phyloP scores from a whole-genome alignment of 2,329 filamentous ascomycete species.

The Hirsutella thompsonii region DNA sequence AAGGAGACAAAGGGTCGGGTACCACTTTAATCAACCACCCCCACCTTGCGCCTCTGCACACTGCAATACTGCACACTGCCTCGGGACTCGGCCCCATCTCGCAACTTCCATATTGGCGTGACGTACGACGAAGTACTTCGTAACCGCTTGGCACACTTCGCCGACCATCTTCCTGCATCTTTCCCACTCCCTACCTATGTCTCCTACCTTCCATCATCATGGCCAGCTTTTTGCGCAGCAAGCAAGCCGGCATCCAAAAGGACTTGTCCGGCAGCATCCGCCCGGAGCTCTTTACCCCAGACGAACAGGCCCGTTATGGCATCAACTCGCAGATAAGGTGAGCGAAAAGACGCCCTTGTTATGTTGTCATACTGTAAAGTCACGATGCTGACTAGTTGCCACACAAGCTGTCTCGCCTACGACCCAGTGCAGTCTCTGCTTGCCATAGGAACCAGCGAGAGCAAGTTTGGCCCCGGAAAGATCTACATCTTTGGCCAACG shows the following conservation, averaged over 20 bases:
- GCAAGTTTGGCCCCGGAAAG: constrained; percentile 71
- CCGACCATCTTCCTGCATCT: too few relatives aligned
- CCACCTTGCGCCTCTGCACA: too few relatives aligned
- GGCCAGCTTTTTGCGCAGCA: constrained; percentile 79
- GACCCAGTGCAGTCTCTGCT: constrained; percentile 89
- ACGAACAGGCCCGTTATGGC: constrained; percentile 73
- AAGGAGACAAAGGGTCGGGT: too few relatives aligned
- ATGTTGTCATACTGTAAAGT: neutral
- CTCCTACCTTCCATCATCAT: constrained; percentile 34
- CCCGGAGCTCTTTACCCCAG: constrained; percentile 66
- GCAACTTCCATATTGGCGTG: too few relatives aligned
- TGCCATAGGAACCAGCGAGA: constrained; percentile 81
- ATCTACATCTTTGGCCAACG: constrained; percentile 81
- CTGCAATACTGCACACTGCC: too few relatives aligned
- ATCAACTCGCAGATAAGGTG: constrained; percentile 65
- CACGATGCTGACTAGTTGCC: neutral
- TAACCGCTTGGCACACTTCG: too few relatives aligned
- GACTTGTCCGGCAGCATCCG: constrained; percentile 76
- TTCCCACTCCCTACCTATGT: too few relatives aligned
- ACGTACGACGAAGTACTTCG: too few relatives aligned
- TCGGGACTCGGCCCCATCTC: too few relatives aligned
- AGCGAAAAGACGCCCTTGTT: constrained; percentile 3
- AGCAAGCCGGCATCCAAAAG: constrained; percentile 84
- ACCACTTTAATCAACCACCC: too few relatives aligned
- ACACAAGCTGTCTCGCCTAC: constrained; percentile 63